Evolutionary conservation across 352 stramenopile genomes (phyloP), one percentile per base, ranked within the genome.

Genomic region (Globisporangium heterothallicum): DNA sequence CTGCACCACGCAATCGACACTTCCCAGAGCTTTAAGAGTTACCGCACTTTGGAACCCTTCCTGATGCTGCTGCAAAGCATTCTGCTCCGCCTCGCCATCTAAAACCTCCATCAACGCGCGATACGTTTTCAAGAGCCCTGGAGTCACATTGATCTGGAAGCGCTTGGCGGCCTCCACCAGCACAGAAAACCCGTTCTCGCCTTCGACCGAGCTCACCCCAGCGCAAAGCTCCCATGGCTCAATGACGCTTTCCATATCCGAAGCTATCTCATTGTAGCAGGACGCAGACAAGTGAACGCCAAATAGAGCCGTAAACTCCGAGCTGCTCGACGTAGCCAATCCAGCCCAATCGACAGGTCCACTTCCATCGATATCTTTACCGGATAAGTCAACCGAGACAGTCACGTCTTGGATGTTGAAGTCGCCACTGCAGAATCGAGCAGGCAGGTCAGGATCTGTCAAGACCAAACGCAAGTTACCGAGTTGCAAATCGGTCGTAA

Each of bases 131-230:
- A 94, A 25, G 16, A 90, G 59, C 30, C 72, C 78, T 4, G 78
- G 76, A 10, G 78, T 86, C 29, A 90, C 64, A 52, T 90, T 90
- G 47, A 90, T 77, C 49, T 90, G 78, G 57, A 90, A 86, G 12
- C 72, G 71, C 53, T 81, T 86, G 6, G 72, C 71, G 14, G 78
- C 78, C 40, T 89, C 78, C 24, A 84, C 63, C 34, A 86, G 60
- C 14, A 79, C 63, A 14, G 75, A 74, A 22, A 84, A 75, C 0
- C 78, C 78, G 36, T 88, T 86, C 41, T 84, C 74, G 27, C 72
- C 77, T 52, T 70, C 57, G 24, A 51, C 62, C 32, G 77, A 86
- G 14, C 66, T 75, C 14, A 87, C 41, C 5, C 74, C 78, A 5
- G 72, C 71, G 22, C 76, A 57, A 12, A 86, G 57, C 27, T 86